Evolutionary conservation across 1,284 basidiomycete species (phyloP), one percentile per base, ranked within the genome.

Genomic region (Schizopora paradoxa): DNA sequence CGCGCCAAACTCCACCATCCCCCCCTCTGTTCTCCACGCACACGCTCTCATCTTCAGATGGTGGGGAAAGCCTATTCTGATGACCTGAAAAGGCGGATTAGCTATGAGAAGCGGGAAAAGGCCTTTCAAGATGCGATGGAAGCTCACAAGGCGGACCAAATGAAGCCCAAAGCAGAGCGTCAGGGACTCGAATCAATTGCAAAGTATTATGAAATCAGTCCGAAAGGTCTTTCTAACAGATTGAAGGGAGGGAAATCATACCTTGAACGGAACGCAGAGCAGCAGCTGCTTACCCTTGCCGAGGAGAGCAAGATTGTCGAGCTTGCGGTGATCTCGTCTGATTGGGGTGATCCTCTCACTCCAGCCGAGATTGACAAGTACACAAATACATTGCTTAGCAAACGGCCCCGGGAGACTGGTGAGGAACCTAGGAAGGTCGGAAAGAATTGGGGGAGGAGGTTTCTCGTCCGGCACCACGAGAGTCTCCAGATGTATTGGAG

Each of bases 401-500:
- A 7, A 8, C 16, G 36, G 2, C 10, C 10, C 21, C n/a, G n/a
- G n/a, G 43, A 21, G 2, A 10, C 10, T 27, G 43, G 27, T 1
- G 10, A 26, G 2, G 22, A n/a, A 21, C 39, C 19, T 38, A 16
- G 22, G 6, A 34, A 25, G 0, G 40, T 51, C 11, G 52, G 54
- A 1, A 26, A 43, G 13, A 46, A 51, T 14, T 57, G 48, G 45
- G 32, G 48, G 11, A 13, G 25, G 7, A 18, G 41, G 3, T 55
- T 52, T 18, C 16, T 55, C 6, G 28, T 39, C 4, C 18, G 47
- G 11, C 48, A 58, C 35, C 21, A 39, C 25, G 34, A 57, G 5
- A 21, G 47, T 29, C 26, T 59, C 8, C 50, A 56, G 42, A 59
- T 56, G 16, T 59, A 58, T 41, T 63, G 59, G 60, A 48, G 50